Base-by-base conservation (phyloP, 495 filamentous ascomycete genomes). In the Penicillium steckii region DNA sequence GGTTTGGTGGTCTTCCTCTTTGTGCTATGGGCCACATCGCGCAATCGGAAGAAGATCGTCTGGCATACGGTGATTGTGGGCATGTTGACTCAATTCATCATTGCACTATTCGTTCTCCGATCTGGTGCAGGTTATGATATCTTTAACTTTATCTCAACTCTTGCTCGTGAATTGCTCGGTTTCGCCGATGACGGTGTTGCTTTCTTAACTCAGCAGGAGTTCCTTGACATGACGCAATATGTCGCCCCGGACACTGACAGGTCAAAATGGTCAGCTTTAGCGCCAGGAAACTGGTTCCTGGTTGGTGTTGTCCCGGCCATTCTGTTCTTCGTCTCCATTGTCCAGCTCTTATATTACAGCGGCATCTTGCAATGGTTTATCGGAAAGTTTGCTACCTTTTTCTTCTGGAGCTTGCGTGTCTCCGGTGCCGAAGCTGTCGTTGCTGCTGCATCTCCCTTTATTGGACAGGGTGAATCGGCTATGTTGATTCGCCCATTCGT, bases 341-440 rank as follows among this genome's bases (percentile, higher is more conserved):
- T 95, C 17, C 88, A 95, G 66, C 77, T 95, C 19, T 67, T 90
- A 12, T 95, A 88, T 73, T 85, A 94, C 73, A 74, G 78, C 61
- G 85, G 85, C 4, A 70, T 89, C 35, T 73, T 96, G 19, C 91
- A 95, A 72, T 96, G 91, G 91, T 86, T 88, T 67, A 81, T 96
- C 57, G 69, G 68, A 25, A 96, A 96, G 57, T 89, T 93, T 56
- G 90, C 91, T 55, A 76, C 83, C 43, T 89, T 95, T 69, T 95
- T 96, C 80, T 94, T 92, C 80, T 95, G 89, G 87, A 76, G 70
- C 37, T 85, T 96, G 78, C 77, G 82, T 8, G 89, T 95, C n/a
- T 94, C 90, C n/a, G 91, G 91, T 33, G 90, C 88, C 40, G 91
- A 96, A 65, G 90, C 91, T 19, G 87, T 96, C 24, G 91, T 96